phyloP scores from a whole-genome alignment of 805 yeast species.

The Cyberlindnera samutprakarnensis region DNA sequence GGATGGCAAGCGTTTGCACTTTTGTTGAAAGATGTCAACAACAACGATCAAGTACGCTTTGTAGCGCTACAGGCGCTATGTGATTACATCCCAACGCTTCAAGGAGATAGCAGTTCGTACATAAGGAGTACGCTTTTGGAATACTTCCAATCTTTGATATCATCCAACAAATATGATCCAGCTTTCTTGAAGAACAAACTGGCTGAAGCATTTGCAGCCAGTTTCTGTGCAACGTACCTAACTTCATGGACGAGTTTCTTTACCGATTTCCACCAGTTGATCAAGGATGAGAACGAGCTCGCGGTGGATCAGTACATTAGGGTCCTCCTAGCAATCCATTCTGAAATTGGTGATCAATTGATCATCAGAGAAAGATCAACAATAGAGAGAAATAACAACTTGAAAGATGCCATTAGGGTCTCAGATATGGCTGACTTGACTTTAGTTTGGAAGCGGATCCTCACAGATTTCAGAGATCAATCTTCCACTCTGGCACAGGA shows the following conservation, averaged over 20 bases:
- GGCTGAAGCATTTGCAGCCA: constrained; percentile 44
- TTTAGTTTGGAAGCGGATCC: constrained; percentile 56
- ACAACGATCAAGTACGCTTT: constrained; percentile 22
- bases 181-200: constrained; percentile 46
- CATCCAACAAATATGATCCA: constrained; percentile 25
- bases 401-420: constrained; percentile 78
- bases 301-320: constrained; percentile 64
- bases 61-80: constrained; percentile 22
- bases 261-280: constrained; percentile 37
- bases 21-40: constrained; percentile 26
- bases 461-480: constrained; percentile 30
- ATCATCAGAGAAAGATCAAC: constrained; percentile 59
- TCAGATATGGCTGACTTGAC: constrained; percentile 66
- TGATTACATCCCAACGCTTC: constrained; percentile 18
- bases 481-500: constrained; percentile 28
- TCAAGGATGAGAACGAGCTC: constrained; percentile 22
- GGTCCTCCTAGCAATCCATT: constrained; percentile 68
- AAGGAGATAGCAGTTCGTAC: constrained; percentile 13
- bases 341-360: constrained; percentile 89
- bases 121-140: constrained; percentile 18
- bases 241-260: constrained; percentile 44
- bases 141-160: constrained; percentile 14
- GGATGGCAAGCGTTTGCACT: constrained; percentile 42
- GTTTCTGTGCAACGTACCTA: constrained; percentile 43
- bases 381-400: constrained; percentile 55